Percentiles rank a stretch among this genome's conserved stretches.
phyloP scores from a whole-genome alignment of 352 stramenopile genomes.

The Phytophthora tentaculata region DNA sequence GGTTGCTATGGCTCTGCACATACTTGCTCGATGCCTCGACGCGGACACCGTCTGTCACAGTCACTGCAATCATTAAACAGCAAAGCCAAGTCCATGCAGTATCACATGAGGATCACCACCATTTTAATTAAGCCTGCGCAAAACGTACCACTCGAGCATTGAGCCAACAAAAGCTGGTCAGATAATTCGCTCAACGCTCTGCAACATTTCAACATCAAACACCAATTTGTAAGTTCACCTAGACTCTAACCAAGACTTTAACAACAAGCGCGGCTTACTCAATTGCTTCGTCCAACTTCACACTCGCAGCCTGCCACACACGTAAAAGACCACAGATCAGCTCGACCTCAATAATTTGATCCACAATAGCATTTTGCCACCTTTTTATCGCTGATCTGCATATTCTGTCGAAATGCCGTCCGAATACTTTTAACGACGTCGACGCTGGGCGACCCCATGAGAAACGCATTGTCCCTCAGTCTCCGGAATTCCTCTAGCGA shows the following conservation, averaged over 20 bases:
- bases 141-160: conserved; percentile 72
- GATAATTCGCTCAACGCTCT: conserved; percentile 71
- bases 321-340: conserved; percentile 3
- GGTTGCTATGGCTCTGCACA: conserved; percentile 59
- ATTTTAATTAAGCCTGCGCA: background rate
- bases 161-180: conserved; percentile 66
- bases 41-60: conserved; percentile 64
- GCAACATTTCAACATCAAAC: too few species aligned
- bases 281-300: conserved; percentile 76
- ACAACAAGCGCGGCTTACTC: conserved; percentile 34
- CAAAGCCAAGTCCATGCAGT: too few species aligned
- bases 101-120: background rate
- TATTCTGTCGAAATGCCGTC: conserved; percentile 52
- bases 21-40: conserved; percentile 82
- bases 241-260: background rate
- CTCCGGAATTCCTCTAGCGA: conserved; percentile 53
- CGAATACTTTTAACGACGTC: conserved; percentile 51
- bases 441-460: conserved; percentile 27
- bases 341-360: background rate
- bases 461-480: conserved; percentile 50
- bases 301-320: conserved; percentile 36
- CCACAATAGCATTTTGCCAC: conserved; percentile 20
- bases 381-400: conserved; percentile 42
- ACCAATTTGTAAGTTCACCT: conserved; percentile 6
- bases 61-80: conserved; percentile 46